Evolutionary conservation across 352 stramenopile genomes (phyloP).

Genomic region (Phytophthora ohioensis): DNA sequence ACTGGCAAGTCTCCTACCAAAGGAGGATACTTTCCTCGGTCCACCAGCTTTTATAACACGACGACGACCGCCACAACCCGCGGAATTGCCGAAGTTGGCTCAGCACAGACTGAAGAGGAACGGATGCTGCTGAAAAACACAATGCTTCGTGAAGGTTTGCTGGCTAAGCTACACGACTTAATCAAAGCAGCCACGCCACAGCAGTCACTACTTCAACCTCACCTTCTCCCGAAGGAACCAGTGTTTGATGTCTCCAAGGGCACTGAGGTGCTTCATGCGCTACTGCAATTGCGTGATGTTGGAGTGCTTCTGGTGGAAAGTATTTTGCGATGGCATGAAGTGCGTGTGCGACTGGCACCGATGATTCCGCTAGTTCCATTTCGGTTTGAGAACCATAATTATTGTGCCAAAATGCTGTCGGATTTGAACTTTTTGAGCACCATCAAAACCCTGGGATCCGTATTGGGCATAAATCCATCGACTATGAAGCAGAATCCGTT

Average conservation of each 20-base stretch:
- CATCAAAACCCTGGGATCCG: conserved; percentile 52
- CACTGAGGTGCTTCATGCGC: conserved; percentile 66
- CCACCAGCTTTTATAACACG: conserved; percentile 29
- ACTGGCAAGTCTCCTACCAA: conserved; percentile 9
- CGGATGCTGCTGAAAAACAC: conserved; percentile 62
- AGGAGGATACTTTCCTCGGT: conserved; percentile 33
- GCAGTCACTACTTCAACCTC: conserved; percentile 32
- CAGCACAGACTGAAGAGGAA: conserved; percentile 36
- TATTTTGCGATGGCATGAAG: conserved; percentile 64
- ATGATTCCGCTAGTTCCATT: conserved; percentile 46
- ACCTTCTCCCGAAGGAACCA: conserved; percentile 31
- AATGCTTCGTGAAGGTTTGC: conserved; percentile 64
- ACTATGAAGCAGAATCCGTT: conserved; percentile 85
- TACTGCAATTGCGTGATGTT: conserved; percentile 70
- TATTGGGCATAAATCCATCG: conserved; percentile 63
- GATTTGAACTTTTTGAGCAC: conserved; percentile 82
- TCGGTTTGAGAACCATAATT: conserved; percentile 67
- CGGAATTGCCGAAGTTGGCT: conserved; percentile 34
- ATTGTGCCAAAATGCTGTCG: conserved; percentile 74
- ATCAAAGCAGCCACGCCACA: conserved; percentile 33
- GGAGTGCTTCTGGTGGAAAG: conserved; percentile 64
- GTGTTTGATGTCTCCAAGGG: conserved; percentile 53
- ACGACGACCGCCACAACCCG: conserved; percentile 31
- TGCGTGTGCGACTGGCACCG: conserved; percentile 33
- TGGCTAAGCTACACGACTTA: conserved; percentile 60